Evolutionary conservation across 2,329 filamentous ascomycete species (phyloP).

Genomic region (Fusarium agapanthi): DNA sequence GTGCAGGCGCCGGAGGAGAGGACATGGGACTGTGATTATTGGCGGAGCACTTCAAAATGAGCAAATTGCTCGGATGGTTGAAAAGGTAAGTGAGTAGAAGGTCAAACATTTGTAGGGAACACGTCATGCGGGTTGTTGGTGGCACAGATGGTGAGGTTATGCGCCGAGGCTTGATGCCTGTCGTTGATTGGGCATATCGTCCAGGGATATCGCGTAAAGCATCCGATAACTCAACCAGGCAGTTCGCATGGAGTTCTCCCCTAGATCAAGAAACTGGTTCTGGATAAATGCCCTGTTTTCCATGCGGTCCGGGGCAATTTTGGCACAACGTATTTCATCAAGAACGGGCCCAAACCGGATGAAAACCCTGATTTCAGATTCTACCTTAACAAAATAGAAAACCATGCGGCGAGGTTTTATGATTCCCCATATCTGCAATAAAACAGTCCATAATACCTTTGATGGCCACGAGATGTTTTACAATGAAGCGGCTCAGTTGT

Average conservation of each 20-base stretch:
- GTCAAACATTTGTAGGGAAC: not conserved
- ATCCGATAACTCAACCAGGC: not conserved
- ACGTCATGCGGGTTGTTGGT: not conserved
- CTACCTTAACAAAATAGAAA: not conserved
- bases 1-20: not conserved
- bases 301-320: not conserved
- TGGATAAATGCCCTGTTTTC: not conserved
- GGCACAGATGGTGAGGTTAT: not conserved
- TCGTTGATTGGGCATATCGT: not conserved
- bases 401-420: not conserved
- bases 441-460: not conserved
- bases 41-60: too few species aligned
- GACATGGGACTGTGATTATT: not conserved
- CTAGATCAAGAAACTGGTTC: not conserved
- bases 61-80: not conserved
- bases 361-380: not conserved
- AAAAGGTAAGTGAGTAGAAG: not conserved
- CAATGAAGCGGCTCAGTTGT: too few species aligned
- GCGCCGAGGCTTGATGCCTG: not conserved
- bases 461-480: fast-evolving
- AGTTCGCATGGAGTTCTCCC: not conserved
- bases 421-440: fast-evolving
- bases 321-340: not conserved
- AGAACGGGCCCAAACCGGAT: not conserved
- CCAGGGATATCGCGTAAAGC: not conserved